A percentile compares a stretch with the other conserved stretches of the same genome.
phyloP scores from a whole-genome alignment of 176 grass and related monocot genomes.

The Echinochloa phyllopogon region DNA sequence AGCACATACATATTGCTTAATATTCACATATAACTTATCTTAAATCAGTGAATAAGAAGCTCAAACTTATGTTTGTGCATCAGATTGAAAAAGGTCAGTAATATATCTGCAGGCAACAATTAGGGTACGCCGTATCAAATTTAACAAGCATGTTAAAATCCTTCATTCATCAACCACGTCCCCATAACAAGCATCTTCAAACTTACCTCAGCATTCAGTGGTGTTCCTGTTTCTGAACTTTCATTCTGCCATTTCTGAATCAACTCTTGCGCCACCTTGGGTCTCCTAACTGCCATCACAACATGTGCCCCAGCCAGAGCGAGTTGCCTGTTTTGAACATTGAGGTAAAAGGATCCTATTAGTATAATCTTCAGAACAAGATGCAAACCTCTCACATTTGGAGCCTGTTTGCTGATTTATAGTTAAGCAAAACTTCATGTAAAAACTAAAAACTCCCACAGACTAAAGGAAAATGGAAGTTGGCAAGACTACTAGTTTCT shows the following conservation, averaged over 20 bases:
- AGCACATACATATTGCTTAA: background rate
- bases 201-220: slow-evolving; percentile 91
- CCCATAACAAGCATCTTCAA: slow-evolving; percentile 6
- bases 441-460: background rate
- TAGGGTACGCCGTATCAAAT: background rate
- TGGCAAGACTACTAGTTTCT: background rate
- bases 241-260: slow-evolving; percentile 98
- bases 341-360: slow-evolving; percentile 6
- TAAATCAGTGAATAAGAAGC: background rate
- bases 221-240: slow-evolving; percentile 58
- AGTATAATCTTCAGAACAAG: slow-evolving; percentile 11
- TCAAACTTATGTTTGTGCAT: background rate
- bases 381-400: background rate
- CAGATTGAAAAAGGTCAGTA: background rate
- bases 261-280: slow-evolving; percentile 78
- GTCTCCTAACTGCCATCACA: slow-evolving; percentile 95
- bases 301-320: slow-evolving; percentile 82
- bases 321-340: slow-evolving; percentile 70
- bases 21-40: background rate
- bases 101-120: slow-evolving; percentile 2
- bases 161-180: background rate
- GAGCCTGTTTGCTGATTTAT: background rate
- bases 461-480: background rate
- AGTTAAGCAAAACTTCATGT: background rate
- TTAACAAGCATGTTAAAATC: background rate